These are phyloP conservation scores for Amauroascus niger DNA, from an alignment of 2,329 filamentous ascomycete genomes.

Conservation along the genomic window DNA sequence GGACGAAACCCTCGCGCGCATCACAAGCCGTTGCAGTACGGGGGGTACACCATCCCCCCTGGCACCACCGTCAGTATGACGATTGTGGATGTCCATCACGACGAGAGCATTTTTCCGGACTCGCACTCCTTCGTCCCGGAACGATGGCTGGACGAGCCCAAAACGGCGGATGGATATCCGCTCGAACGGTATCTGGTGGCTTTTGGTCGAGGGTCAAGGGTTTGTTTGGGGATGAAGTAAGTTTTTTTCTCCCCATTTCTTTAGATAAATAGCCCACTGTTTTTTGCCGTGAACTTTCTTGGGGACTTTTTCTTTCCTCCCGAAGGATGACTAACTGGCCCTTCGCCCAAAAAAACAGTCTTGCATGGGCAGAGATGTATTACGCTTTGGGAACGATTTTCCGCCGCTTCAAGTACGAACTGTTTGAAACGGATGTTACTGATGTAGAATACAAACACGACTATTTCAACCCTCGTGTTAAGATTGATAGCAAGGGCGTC, in stretches of 20 bases:
- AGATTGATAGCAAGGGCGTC: slow-evolving; percentile 22
- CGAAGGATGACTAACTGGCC: background rate
- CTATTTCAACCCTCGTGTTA: slow-evolving; percentile 20
- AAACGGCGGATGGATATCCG: slow-evolving; percentile 12
- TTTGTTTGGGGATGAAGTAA: slow-evolving; percentile 37
- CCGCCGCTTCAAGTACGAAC: slow-evolving; percentile 16
- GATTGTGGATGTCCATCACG: slow-evolving; percentile 18
- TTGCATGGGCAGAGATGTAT: slow-evolving; percentile 15
- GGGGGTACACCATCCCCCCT: slow-evolving; percentile 16
- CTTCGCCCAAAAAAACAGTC: slow-evolving; percentile 5
- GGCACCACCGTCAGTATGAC: slow-evolving; percentile 21
- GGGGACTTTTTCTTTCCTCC: no score
- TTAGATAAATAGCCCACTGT: no score
- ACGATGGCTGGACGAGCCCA: slow-evolving; percentile 22
- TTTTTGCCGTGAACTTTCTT: no score
- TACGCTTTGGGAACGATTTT: slow-evolving; percentile 14
- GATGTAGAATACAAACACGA: slow-evolving; percentile 20
- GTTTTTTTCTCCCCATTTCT: background rate
- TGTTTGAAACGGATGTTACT: slow-evolving; percentile 16
- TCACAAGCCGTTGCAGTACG: slow-evolving; percentile 11
- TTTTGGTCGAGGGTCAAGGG: slow-evolving; percentile 32
- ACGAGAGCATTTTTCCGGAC: slow-evolving; percentile 24
- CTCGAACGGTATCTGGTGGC: slow-evolving; percentile 25
- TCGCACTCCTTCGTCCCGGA: slow-evolving; percentile 22
- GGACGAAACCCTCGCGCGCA: slow-evolving; percentile 19